Conservation (phyloP, 2,329 filamentous ascomycete species). For the Ophiostoma piceae region DNA sequence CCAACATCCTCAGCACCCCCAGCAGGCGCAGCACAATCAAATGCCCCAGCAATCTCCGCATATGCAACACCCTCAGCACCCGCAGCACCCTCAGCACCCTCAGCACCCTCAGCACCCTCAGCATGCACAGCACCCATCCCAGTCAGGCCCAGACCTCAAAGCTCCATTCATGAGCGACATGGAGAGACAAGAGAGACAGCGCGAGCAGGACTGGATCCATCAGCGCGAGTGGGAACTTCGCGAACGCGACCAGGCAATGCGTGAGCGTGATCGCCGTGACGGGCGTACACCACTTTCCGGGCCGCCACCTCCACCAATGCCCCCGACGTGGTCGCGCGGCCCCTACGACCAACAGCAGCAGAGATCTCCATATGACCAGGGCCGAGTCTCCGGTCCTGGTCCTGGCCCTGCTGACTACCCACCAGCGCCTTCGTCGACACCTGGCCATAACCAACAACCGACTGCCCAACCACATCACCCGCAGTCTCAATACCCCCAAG, state of each 20-base stretch:
- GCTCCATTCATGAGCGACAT: constrained; percentile 19
- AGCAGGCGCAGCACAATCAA: neutral
- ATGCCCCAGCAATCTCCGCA: constrained; percentile 11
- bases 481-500: constrained; percentile 36
- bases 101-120: constrained; percentile 16
- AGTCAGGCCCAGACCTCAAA: constrained; percentile 26
- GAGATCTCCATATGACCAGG: constrained; percentile 40
- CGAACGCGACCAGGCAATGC: constrained; percentile 25
- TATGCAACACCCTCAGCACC: constrained; percentile 12
- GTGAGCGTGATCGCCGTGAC: constrained; percentile 36
- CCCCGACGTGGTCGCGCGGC: constrained; percentile 14
- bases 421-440: constrained; percentile 42
- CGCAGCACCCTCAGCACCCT: constrained; percentile 1
- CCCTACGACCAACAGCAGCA: constrained; percentile 41
- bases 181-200: constrained; percentile 24
- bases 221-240: constrained; percentile 34
- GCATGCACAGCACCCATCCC: constrained; percentile 38
- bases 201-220: constrained; percentile 24
- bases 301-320: constrained; percentile 34
- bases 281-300: constrained; percentile 35
- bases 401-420: constrained; percentile 43
- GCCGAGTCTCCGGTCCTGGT: constrained; percentile 35
- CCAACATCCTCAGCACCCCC: neutral
- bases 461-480: constrained; percentile 27
- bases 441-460: constrained; percentile 24